Evolutionary conservation across 345 rosid genomes (phyloP), one percentile per base, ranked within the genome.

Genomic region (Draba incana): DNA sequence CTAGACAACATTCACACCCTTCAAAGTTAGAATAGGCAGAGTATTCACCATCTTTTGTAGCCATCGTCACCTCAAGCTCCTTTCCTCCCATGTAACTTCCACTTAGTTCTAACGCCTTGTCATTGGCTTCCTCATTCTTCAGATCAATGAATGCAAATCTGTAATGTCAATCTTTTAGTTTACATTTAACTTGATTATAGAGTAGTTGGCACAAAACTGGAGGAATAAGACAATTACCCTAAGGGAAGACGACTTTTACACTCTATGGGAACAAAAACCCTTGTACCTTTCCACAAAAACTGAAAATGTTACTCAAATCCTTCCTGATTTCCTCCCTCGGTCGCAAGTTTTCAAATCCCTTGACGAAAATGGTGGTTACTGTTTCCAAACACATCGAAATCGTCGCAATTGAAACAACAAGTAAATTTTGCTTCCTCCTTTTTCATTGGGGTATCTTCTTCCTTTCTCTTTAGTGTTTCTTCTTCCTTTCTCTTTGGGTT

Each of bases 141-240:
- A 87, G 85, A 68, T 84, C 85, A 55, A 89, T 3, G 66, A 82
- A 87, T 3, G 91, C 88, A 75, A 76, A 63, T 68, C 96, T 35
- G 38, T 35, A 35, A 35, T 7, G 10, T 31, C 35, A 31, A 31
- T 31, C 35, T 20, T 4, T 31, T 31, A 31, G 8, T 31, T 31
- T 31, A 31, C 35, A 31, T 5, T 20, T 0, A 0, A 20, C 1
- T 0, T 20, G 20, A 20, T 20, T 20, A 20, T 20, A 20, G 20
- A 20, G 1, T 0, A 20, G 20, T 20, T 20, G 1, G 0, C 20
- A 20, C 20, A 20, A 31, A 12, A 43, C 2, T 33, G 6, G 13
- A 10, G 53, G 53, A 48, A 48, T 4, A 23, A 48, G 53, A 10
- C 24, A 48, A 28, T 3, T 9, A 48, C 53, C 55, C 97, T 51